Evolutionary conservation across 441 rosid genomes (phyloP).

Genomic region (Populus hybrid): DNA sequence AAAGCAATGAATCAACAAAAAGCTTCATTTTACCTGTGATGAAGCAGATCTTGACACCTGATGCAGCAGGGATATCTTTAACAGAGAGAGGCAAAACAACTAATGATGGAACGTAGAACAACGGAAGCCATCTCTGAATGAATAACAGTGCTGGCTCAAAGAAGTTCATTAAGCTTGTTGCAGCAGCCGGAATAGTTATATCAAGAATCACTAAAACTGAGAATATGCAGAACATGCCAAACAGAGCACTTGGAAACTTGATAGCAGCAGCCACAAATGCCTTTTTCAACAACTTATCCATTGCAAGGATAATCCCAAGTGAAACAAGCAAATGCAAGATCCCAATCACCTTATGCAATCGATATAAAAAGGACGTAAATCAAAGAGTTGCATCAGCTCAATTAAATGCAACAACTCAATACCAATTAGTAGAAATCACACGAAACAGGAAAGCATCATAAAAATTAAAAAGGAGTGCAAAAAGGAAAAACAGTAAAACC

Average conservation of each 20-base stretch:
- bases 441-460: not conserved
- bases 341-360: constrained; percentile 50
- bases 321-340: constrained; percentile 65
- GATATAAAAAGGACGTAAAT: not conserved
- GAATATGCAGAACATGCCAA: constrained; percentile 98
- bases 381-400: not conserved
- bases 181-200: constrained; percentile 62
- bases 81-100: constrained; percentile 93
- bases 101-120: constrained; percentile 93
- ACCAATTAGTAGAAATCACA: not conserved
- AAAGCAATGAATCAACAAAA: not conserved
- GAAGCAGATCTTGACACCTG: constrained; percentile 85
- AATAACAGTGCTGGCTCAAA: constrained; percentile 84
- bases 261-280: constrained; percentile 83
- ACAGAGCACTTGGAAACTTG: constrained; percentile 93
- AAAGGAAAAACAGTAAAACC: not conserved
- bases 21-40: constrained; percentile 49
- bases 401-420: not conserved
- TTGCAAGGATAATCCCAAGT: constrained; percentile 74
- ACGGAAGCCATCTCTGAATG: constrained; percentile 95
- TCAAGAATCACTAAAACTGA: constrained; percentile 70
- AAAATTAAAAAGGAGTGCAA: not conserved
- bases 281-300: constrained; percentile 63
- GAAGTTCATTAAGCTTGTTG: constrained; percentile 64
- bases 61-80: constrained; percentile 87